Percentiles rank a stretch among this genome's conserved stretches.
phyloP scores from a whole-genome alignment of 176 grass and related monocot species.

The Phragmites australis region DNA sequence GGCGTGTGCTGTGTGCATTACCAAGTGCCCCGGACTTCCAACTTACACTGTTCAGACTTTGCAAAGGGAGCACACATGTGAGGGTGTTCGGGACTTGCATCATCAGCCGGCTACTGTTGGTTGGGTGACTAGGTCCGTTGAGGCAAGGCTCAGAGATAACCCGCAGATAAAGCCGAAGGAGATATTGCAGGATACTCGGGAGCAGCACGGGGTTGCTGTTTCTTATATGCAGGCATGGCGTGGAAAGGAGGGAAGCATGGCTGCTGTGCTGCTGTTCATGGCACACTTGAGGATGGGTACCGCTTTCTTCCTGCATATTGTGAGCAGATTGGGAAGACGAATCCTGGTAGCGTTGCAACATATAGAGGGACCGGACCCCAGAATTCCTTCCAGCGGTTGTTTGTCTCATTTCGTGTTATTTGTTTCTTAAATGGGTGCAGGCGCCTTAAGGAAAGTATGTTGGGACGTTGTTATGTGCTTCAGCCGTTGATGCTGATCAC shows the following conservation, averaged over 20 bases:
- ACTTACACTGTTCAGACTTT: slow-evolving; percentile 88
- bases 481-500: slow-evolving; percentile 84
- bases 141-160: slow-evolving; percentile 82
- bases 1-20: slow-evolving; percentile 85
- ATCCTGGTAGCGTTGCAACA: slow-evolving; percentile 83
- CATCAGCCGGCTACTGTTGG: slow-evolving; percentile 96
- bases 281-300: slow-evolving; percentile 97
- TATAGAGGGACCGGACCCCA: slow-evolving; percentile 62
- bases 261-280: slow-evolving; percentile 85
- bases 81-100: slow-evolving; percentile 76
- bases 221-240: slow-evolving; percentile 99
- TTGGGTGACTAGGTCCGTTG: slow-evolving; percentile 93
- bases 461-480: slow-evolving; percentile 87
- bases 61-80: slow-evolving; percentile 81
- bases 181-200: slow-evolving; percentile 90
- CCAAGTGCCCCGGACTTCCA: slow-evolving; percentile 67
- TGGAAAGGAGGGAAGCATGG: slow-evolving; percentile 97
- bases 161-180: slow-evolving; percentile 96
- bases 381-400: slow-evolving; percentile 87
- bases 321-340: slow-evolving; percentile 74
- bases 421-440: slow-evolving; percentile 89
- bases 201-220: slow-evolving; percentile 92
- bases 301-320: slow-evolving; percentile 86
- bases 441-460: slow-evolving; percentile 97
- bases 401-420: slow-evolving; percentile 80